phyloP scores from a whole-genome alignment of 108 stramenopile species.

The Cylindrotheca closterium region DNA sequence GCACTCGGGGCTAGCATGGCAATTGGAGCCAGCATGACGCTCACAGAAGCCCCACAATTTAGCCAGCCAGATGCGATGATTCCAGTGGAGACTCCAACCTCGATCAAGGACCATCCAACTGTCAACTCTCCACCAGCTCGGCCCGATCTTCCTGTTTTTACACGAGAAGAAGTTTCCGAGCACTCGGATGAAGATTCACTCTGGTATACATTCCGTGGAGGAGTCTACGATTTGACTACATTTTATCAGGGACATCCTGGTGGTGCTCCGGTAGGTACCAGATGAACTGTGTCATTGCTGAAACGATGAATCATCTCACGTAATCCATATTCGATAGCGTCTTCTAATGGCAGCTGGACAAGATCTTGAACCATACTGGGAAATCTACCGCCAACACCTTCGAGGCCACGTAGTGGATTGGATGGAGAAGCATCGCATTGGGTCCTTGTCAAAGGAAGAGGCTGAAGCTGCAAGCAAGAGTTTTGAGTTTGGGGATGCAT shows the following conservation, averaged over 20 bases:
- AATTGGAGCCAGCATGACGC: no score
- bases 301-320: slow-evolving; percentile 63
- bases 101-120: not conserved
- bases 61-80: slow-evolving; percentile 1
- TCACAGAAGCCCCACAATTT: no score
- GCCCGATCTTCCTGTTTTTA: slow-evolving; percentile 33
- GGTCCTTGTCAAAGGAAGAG: slow-evolving; percentile 31
- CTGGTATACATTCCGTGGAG: slow-evolving; percentile 40
- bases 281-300: not conserved
- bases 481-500: slow-evolving; percentile 35
- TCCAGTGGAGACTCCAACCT: slow-evolving; percentile 1
- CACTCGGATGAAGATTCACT: slow-evolving; percentile 58
- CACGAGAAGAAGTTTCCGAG: slow-evolving; percentile 35
- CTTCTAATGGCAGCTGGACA: slow-evolving; percentile 80
- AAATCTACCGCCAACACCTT: slow-evolving; percentile 52
- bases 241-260: slow-evolving; percentile 57
- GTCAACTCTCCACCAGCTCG: slow-evolving; percentile 31
- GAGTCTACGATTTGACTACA: slow-evolving; percentile 78
- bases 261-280: slow-evolving; percentile 38
- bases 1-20: no score
- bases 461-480: slow-evolving; percentile 10
- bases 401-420: slow-evolving; percentile 41
- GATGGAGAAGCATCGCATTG: slow-evolving; percentile 43
- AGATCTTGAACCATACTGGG: slow-evolving; percentile 84
- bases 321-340: slow-evolving; percentile 18